Evolutionary conservation across 2,329 filamentous ascomycete species (phyloP).

Genomic region (Colletotrichum magnum): DNA sequence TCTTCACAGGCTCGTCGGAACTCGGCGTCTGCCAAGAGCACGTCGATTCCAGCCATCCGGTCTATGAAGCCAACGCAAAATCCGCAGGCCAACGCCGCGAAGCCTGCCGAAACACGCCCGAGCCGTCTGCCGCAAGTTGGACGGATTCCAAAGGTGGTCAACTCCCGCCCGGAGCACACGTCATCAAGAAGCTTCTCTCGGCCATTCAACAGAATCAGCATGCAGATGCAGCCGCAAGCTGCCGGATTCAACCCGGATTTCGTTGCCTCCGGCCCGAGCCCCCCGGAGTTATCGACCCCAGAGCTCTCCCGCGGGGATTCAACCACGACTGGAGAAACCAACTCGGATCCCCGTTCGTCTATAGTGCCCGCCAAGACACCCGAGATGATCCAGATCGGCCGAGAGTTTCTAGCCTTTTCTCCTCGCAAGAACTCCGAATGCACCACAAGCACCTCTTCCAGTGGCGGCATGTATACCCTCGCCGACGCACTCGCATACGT

Average conservation of each 20-base stretch:
- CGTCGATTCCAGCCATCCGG: slow-evolving; percentile 34
- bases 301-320: slow-evolving; percentile 55
- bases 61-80: slow-evolving; percentile 36
- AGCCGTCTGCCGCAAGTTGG: slow-evolving; percentile 85
- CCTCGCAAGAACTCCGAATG: slow-evolving; percentile 79
- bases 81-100: slow-evolving; percentile 19
- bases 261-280: slow-evolving; percentile 62
- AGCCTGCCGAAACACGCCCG: slow-evolving; percentile 53
- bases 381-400: slow-evolving; percentile 49
- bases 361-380: slow-evolving; percentile 49
- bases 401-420: slow-evolving; percentile 83
- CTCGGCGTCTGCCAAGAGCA: slow-evolving; percentile 29
- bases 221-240: slow-evolving; percentile 53
- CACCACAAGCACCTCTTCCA: slow-evolving; percentile 61
- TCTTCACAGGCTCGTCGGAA: slow-evolving; percentile 38
- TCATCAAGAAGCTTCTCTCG: slow-evolving; percentile 88
- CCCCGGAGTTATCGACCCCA: slow-evolving; percentile 56
- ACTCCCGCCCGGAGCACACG: slow-evolving; percentile 74
- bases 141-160: slow-evolving; percentile 87
- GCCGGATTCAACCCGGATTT: slow-evolving; percentile 48
- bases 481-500: slow-evolving; percentile 76
- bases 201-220: slow-evolving; percentile 76
- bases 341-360: slow-evolving; percentile 49
- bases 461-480: slow-evolving; percentile 72
- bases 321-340: slow-evolving; percentile 49